phyloP scores from a whole-genome alignment of 129 eudicot species.

The Arctium minus region DNA sequence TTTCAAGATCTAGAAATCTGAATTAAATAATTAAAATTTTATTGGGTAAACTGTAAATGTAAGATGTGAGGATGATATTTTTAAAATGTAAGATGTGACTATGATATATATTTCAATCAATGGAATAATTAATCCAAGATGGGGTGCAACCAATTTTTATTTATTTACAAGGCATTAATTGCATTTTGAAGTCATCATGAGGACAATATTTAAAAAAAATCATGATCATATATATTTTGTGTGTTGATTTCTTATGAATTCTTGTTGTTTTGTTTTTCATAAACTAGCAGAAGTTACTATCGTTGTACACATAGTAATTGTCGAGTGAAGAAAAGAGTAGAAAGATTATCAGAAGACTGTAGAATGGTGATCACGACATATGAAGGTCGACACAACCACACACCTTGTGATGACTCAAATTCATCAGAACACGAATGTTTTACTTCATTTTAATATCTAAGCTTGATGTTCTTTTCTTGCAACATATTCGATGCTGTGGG shows the following conservation, averaged over 20 bases:
- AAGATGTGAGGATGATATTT: not conserved
- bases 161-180: not conserved
- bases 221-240: not conserved
- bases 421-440: slow-evolving; percentile 67
- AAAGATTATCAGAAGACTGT: slow-evolving; percentile 71
- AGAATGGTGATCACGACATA: slow-evolving; percentile 84
- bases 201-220: not conserved
- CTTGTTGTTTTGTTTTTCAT: slow-evolving; percentile 5
- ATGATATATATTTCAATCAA: not conserved
- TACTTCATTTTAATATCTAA: slow-evolving; percentile 45
- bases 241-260: not conserved
- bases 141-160: not conserved
- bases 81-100: not conserved
- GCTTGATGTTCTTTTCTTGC: slow-evolving; percentile 7
- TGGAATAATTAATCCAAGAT: not conserved
- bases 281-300: slow-evolving; percentile 65
- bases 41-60: not conserved
- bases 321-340: slow-evolving; percentile 83
- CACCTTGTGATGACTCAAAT: slow-evolving; percentile 72
- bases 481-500: not conserved
- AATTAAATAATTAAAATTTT: too few relatives aligned
- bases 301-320: slow-evolving; percentile 71
- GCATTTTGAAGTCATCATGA: not conserved
- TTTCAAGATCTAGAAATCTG: not conserved
- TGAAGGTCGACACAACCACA: slow-evolving; percentile 79